Base-by-base conservation (phyloP, 1,284 basidiomycete genomes). In the Rugosomyces carneus region DNA sequence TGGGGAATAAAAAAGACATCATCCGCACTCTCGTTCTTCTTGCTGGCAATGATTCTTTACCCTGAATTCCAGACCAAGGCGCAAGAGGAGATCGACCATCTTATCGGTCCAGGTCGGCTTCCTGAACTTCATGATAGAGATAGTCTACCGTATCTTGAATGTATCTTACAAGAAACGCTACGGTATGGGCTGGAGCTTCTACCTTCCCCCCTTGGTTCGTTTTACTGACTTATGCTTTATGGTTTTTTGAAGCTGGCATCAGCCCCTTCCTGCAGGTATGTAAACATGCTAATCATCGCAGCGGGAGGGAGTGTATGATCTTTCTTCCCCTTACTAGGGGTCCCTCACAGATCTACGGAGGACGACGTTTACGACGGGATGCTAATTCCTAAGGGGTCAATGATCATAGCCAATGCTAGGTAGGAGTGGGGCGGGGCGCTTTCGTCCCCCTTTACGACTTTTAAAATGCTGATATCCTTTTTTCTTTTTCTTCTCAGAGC, bases 21-120 rank as follows among this genome's bases (percentile, higher is more conserved):
- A 19, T 32, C 47, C 7, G 38, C 49, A 20, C 40, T 54, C 18
- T 29, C 41, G 5, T n/a, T 63, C 45, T 67, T 68, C 54, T 49
- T 67, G 24, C 57, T 64, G 31, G 68, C 68, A 7, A 72, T 78
- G 70, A 56, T 69, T 19, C 51, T 66, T 37, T 55, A 73, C 53
- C 75, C 75, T 0, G 60, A 70, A 13, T 63, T 73, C 10, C 27
- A 29, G 27, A 29, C 3, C 3, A 29, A 29, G 10, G 27, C 27
- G 5, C 27, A 29, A 29, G 55, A 60, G 6, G 75, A 77, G 49
- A 53, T 78, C 8, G 73, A 76, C 48, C 26, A 50, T 1, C 66
- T 73, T 31, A 51, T 73, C 35, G 71, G 70, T 6, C 44, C 47
- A 9, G 59, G 57, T 19, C 63, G 73, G 18, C 59, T 75, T 2